Conservation (phyloP, 495 filamentous ascomycete species). For the Rhypophila decipiens region DNA sequence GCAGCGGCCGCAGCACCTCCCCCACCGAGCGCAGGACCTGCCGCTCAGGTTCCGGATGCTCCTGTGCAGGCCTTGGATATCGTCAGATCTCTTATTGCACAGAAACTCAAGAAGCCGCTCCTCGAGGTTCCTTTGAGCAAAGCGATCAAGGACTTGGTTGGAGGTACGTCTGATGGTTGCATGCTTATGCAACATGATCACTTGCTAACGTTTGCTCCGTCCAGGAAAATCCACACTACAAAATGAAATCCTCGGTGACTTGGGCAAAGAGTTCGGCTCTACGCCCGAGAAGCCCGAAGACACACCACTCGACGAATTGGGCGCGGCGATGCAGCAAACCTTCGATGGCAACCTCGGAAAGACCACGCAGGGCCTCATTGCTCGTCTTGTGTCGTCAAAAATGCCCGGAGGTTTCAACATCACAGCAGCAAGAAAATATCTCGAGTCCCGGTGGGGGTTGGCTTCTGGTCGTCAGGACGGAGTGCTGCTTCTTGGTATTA, state of each 20-base stretch:
- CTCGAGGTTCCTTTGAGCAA: constrained; percentile 88
- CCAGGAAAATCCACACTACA: constrained; percentile 94
- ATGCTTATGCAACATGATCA: not conserved
- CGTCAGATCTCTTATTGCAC: constrained; percentile 84
- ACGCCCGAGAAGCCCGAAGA: constrained; percentile 99
- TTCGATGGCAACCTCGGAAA: constrained; percentile 98
- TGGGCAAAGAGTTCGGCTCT: constrained; percentile 97
- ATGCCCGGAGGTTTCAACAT: constrained; percentile 99
- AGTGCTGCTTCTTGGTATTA: constrained; percentile 80
- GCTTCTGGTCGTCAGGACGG: constrained; percentile 86
- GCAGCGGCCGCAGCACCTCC: constrained; percentile 51
- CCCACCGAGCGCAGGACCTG: constrained; percentile 76
- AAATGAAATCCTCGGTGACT: constrained; percentile 89
- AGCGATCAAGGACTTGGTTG: constrained; percentile 97
- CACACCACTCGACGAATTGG: constrained; percentile 89
- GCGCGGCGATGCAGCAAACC: constrained; percentile 91
- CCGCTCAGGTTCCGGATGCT: constrained; percentile 75
- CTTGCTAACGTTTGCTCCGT: constrained; percentile 4
- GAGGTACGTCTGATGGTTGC: constrained; percentile 59
- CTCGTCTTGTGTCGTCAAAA: constrained; percentile 92
- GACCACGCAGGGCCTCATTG: constrained; percentile 88
- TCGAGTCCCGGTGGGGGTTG: constrained; percentile 91
- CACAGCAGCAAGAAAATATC: constrained; percentile 84
- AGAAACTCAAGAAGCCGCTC: constrained; percentile 94
- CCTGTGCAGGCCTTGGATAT: constrained; percentile 86